Conservation (phyloP, 805 yeast species). For the Scheffersomyces ergatensis region DNA sequence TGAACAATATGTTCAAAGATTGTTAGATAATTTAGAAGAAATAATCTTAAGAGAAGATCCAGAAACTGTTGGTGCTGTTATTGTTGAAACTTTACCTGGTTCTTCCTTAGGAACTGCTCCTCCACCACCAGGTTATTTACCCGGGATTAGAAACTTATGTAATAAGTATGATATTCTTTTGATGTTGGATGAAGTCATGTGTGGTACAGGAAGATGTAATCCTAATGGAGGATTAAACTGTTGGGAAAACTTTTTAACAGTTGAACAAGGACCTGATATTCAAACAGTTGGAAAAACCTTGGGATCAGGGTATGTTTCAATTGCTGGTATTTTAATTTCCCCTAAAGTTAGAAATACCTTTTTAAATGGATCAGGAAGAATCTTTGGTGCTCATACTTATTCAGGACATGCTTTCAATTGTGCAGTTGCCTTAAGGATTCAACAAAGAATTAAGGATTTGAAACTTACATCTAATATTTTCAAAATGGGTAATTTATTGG, state of each 20-base stretch:
- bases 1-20: slow-evolving; percentile 19
- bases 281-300: slow-evolving; percentile 49
- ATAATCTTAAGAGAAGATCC: slow-evolving; percentile 23
- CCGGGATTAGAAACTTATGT: slow-evolving; percentile 26
- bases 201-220: slow-evolving; percentile 31
- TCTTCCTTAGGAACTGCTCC: slow-evolving; percentile 24
- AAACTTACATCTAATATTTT: slow-evolving; percentile 40
- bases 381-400: slow-evolving; percentile 50
- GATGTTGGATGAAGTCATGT: slow-evolving; percentile 35
- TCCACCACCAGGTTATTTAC: slow-evolving; percentile 24
- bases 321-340: slow-evolving; percentile 44
- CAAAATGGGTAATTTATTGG: slow-evolving; percentile 42
- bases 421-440: slow-evolving; percentile 45
- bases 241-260: slow-evolving; percentile 27
- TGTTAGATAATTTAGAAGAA: slow-evolving; percentile 20
- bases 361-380: slow-evolving; percentile 34
- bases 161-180: slow-evolving; percentile 28
- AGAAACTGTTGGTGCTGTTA: slow-evolving; percentile 23
- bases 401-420: slow-evolving; percentile 49
- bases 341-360: not conserved
- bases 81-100: slow-evolving; percentile 27
- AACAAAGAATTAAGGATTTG: slow-evolving; percentile 26
- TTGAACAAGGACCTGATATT: slow-evolving; percentile 42
- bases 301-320: slow-evolving; percentile 46
- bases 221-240: slow-evolving; percentile 24